These are phyloP conservation scores for Corymbia citriodora DNA, from an alignment of 441 rosid species.

Conservation along the genomic window DNA sequence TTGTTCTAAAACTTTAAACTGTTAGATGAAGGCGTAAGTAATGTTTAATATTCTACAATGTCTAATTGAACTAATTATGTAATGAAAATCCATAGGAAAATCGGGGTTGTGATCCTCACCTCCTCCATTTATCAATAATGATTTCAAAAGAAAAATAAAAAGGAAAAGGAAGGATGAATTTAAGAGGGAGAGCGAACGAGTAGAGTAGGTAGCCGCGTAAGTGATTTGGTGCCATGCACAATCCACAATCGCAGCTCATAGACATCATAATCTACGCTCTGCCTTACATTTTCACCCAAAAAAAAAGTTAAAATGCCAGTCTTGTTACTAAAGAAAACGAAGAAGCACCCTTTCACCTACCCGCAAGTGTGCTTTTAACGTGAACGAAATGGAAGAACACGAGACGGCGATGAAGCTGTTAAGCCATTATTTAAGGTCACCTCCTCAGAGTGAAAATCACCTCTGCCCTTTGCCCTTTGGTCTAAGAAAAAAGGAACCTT, in stretches of 20 bases:
- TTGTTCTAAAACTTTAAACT: no score
- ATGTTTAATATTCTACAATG: no score
- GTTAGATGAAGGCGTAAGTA: no score
- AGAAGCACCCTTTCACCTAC: not conserved
- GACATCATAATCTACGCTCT: not conserved
- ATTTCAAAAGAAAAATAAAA: no score
- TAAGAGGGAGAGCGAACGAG: no score
- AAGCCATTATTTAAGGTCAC: not conserved
- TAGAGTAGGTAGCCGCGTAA: not conserved
- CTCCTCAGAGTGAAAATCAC: not conserved
- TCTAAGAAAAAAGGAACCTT: accelerated
- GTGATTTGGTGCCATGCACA: not conserved
- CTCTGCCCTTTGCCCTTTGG: not conserved
- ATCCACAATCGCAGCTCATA: not conserved
- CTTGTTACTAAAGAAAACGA: not conserved
- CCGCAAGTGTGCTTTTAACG: not conserved
- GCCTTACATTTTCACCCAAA: not conserved
- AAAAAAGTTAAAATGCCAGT: not conserved
- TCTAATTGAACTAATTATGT: no score
- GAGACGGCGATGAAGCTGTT: not conserved
- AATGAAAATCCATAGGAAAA: no score
- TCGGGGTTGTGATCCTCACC: no score
- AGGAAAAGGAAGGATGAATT: no score
- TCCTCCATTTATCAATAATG: no score
- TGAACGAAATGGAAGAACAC: not conserved